Percentiles rank a stretch among this genome's conserved stretches.
These are phyloP conservation scores for Eucalyptus pumila DNA, from an alignment of 345 rosid genomes.

Conservation along the genomic window DNA sequence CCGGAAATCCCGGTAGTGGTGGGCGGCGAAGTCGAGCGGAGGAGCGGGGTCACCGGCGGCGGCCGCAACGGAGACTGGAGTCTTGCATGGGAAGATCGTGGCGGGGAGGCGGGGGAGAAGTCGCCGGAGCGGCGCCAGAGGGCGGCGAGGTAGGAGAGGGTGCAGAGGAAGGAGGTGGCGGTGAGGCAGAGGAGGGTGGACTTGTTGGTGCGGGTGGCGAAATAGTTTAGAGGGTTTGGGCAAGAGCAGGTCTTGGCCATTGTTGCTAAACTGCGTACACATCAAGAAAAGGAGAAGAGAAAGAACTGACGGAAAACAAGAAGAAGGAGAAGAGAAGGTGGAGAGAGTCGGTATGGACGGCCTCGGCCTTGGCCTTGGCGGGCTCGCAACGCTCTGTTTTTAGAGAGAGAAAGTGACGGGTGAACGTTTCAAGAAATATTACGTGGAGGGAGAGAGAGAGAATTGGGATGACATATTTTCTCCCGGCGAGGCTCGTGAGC, in stretches of 20 bases:
- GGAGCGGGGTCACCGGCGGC: background rate
- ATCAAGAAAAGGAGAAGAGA: background rate
- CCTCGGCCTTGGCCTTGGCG: background rate
- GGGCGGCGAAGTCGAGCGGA: constrained; percentile 36
- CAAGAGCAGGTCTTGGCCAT: background rate
- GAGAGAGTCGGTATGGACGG: background rate
- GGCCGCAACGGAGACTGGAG: background rate
- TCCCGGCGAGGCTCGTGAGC: background rate
- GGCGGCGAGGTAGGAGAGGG: constrained; percentile 43
- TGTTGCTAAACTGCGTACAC: background rate
- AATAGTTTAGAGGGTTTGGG: background rate
- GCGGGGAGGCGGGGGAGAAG: constrained; percentile 11
- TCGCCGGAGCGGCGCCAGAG: constrained; percentile 25
- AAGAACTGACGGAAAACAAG: background rate
- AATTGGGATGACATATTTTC: background rate
- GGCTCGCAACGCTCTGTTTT: background rate
- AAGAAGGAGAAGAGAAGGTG: background rate
- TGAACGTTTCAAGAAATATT: background rate
- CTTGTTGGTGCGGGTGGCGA: constrained; percentile 20
- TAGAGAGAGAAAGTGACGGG: background rate
- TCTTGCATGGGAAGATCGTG: constrained; percentile 7
- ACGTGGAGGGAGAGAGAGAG: background rate
- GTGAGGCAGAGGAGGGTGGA: constrained; percentile 30
- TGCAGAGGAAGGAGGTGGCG: constrained; percentile 25
- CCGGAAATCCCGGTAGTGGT: constrained; percentile 36